Evolutionary conservation across 495 filamentous ascomycete genomes (phyloP), one percentile per base, ranked within the genome.

Genomic region (Aspergillus avenaceus): DNA sequence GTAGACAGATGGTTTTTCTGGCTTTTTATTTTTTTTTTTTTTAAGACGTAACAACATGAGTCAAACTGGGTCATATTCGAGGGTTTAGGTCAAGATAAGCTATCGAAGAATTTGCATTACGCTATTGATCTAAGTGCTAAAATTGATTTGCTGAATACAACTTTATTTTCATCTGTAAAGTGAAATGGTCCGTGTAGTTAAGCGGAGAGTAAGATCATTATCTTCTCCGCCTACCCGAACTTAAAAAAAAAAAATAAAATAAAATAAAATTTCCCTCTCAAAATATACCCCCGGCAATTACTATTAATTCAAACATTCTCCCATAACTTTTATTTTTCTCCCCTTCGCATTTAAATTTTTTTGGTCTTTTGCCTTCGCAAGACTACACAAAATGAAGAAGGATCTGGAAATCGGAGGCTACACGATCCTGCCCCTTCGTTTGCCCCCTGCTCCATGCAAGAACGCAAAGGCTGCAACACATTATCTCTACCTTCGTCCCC

Each of bases 401-500:
- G 58, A 60, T n/a, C 42, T 64, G 6, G 66, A 78, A 50, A 70
- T 80, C 54, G 62, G 65, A 56, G 75, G 75, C 51, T 80, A 77
- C 53, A 66, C 56, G 4, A 54, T 74, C 56, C 64, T 80, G 1
- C 69, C 70, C 7, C 38, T 92, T 16, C 72, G 79, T 13, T 76
- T 91, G 11, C 87, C 87, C 2, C 58, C 76, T 14, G 64, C 81
- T n/a, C 71, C 83, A 4, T 83, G 72, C 9, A 38, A 38, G 34
- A 8, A n/a, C 55, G 78, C 81, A 6, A 60, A 73, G 14, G 54
- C 76, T n/a, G 78, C 76, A 50, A 81, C 76, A 41, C 93, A 98
- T 71, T 88, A 89, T 71, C 76, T 97, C 62, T 96, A 96, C 69
- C 66, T 97, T 44, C 87, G 86, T 47, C 82, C 80, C 25, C 90